Base-by-base conservation (phyloP, 257 asterid genomes). In the Scutellaria barbata region DNA sequence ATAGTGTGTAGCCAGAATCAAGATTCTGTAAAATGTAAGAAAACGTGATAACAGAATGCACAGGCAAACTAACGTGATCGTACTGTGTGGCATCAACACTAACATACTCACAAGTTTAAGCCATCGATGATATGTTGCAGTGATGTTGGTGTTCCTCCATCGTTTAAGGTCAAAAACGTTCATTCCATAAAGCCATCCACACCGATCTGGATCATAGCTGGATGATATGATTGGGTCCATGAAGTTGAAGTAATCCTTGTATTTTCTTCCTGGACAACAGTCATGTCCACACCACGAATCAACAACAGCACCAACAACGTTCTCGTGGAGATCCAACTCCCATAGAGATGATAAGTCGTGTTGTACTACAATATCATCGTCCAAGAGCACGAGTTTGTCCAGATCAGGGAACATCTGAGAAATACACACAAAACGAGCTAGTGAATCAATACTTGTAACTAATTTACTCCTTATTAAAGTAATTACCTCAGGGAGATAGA, bases 401-500 rank as follows among this genome's bases (percentile, higher is more conserved):
- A 89, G 83, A 71, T 89, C 89, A 58, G 98, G 96, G 69, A 92
- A 92, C 72, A 92, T 82, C 98, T 89, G 91, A 42, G 62, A 71
- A 14, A 79, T 67, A 63, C 75, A 75, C 68, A 72, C 61, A 81
- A 81, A 80, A 69, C 68, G 25, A 59, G 53, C 60, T 17, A 0
- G 6, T 16, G 6, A 61, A 74, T 72, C 64, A 76, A 74, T 42
- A 50, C 77, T 65, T 78, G 52, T 2, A 4, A 30, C 35, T 66
- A 41, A 6, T 25, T 65, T 41, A 61, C 66, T 11, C 40, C 57
- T 67, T 52, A 55, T 53, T 68, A 20, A 71, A 72, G 60, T 53
- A 62, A 74, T 84, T 86, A 91, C 97, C 97, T 89, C 88, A 7
- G 98, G 96, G 63, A 89, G 87, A 79, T 88, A 86, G 41, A 92